These are phyloP conservation scores for Aspergillus fumigatus DNA, from an alignment of 2,329 filamentous ascomycete genomes.

Conservation along the genomic window DNA sequence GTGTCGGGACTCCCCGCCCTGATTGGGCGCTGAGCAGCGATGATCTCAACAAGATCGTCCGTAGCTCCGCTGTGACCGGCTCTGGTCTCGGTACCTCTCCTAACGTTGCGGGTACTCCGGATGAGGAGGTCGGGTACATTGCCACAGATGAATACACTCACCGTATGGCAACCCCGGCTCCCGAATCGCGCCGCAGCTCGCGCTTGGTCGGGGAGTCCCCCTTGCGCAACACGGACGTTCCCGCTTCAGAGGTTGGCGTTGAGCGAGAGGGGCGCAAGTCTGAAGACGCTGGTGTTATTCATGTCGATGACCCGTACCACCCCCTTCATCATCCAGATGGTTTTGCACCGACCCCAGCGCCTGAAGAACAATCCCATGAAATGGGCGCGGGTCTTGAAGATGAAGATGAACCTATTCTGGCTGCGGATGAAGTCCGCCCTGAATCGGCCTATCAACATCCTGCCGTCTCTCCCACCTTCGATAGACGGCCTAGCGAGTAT, in stretches of 20 bases:
- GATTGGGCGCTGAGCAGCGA: conserved; percentile 86
- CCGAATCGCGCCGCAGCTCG: conserved; percentile 39
- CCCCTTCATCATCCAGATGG: conserved; percentile 43
- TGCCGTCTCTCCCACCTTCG: conserved; percentile 71
- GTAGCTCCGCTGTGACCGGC: conserved; percentile 56
- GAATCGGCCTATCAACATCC: conserved; percentile 67
- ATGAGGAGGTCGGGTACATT: conserved; percentile 84
- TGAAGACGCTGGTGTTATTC: conserved; percentile 53
- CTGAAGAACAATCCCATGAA: conserved; percentile 45
- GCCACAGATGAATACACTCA: conserved; percentile 80
- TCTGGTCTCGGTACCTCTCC: conserved; percentile 54
- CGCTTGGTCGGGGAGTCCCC: conserved; percentile 49
- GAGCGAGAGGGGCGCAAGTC: conserved; percentile 6
- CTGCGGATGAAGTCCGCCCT: conserved; percentile 76
- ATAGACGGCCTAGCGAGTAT: conserved; percentile 57
- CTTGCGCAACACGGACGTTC: conserved; percentile 47
- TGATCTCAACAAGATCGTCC: conserved; percentile 85
- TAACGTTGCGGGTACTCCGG: conserved; percentile 68
- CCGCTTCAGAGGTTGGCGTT: conserved; percentile 35
- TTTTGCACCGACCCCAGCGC: conserved; percentile 46
- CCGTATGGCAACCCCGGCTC: conserved; percentile 64
- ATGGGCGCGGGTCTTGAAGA: conserved; percentile 50
- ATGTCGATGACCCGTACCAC: conserved; percentile 65
- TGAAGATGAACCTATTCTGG: conserved; percentile 75
- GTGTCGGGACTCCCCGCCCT: conserved; percentile 55